A percentile compares a stretch with the other conserved stretches of the same genome.
Evolutionary conservation across 73 alveolate genomes (phyloP).

Genomic region (Paramecium octaurelia): DNA sequence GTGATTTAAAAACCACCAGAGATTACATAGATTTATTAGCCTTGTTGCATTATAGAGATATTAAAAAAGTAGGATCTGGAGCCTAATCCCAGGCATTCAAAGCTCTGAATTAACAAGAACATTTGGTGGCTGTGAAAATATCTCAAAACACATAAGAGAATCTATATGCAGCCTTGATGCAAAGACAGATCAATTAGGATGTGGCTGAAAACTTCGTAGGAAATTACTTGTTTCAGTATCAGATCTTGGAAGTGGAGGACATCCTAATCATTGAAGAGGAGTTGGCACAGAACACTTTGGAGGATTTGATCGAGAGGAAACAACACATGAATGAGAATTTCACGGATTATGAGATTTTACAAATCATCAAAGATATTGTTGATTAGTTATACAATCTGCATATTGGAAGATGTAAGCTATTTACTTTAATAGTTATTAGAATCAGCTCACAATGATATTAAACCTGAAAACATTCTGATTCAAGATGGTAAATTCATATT

Average conservation of each 20-base stretch:
- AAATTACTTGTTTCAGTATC: not conserved
- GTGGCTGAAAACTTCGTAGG: not conserved
- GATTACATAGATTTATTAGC: not conserved
- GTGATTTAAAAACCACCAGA: not conserved
- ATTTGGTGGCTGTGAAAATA: conserved; percentile 35
- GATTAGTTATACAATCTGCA: conserved; percentile 10
- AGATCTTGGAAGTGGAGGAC: conserved; percentile 23
- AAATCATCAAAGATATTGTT: not conserved
- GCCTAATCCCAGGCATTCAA: not conserved
- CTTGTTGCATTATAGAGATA: not conserved
- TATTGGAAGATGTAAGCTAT: not conserved
- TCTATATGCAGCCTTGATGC: not conserved
- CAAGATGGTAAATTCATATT: conserved; percentile 21
- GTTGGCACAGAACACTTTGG: not conserved
- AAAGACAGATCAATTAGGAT: not conserved
- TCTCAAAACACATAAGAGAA: not conserved
- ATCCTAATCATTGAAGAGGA: conserved; percentile 18
- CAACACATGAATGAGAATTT: not conserved
- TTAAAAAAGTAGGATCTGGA: not conserved
- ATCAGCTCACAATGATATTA: conserved; percentile 44
- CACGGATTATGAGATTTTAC: not conserved
- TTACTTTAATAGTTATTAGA: not conserved
- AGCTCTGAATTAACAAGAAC: not conserved
- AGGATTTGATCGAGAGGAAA: not conserved
- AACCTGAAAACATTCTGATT: conserved; percentile 37